Conservation (phyloP, 2,329 filamentous ascomycete genomes). For the Colletotrichum phormii region DNA sequence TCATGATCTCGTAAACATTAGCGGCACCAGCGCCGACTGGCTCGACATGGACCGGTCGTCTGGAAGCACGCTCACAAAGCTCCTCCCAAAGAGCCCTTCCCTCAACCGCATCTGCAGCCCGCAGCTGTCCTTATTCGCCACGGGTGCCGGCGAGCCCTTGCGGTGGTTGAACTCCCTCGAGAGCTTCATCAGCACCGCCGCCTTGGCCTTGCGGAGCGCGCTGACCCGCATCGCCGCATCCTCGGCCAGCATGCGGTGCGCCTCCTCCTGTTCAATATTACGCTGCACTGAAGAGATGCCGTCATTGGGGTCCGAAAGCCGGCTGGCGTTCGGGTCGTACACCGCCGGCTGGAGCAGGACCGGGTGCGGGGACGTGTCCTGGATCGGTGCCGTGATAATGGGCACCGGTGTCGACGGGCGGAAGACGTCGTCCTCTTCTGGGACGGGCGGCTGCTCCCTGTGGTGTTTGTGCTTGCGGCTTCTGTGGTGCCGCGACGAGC, state of each 20-base stretch:
- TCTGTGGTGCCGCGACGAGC: constrained; percentile 1
- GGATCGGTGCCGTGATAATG: constrained; percentile 62
- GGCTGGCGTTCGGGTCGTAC: constrained; percentile 58
- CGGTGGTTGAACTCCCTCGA: constrained; percentile 59
- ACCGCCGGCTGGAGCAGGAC: constrained; percentile 67
- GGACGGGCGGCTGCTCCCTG: constrained; percentile 33
- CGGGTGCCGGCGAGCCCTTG: constrained; percentile 34
- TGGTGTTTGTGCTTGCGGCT: constrained; percentile 38
- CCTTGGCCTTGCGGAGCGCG: constrained; percentile 69
- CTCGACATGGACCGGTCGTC: constrained; percentile 63
- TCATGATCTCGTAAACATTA: constrained; percentile 66
- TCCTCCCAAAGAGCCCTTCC: constrained; percentile 56
- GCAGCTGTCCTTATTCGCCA: constrained; percentile 39
- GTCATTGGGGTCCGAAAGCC: constrained; percentile 46
- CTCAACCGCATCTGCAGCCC: constrained; percentile 52
- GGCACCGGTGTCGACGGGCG: constrained; percentile 45
- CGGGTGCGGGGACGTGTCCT: constrained; percentile 60
- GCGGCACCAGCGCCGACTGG: constrained; percentile 65
- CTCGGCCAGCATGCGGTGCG: constrained; percentile 66
- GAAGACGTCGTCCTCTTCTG: constrained; percentile 37
- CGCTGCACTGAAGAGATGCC: constrained; percentile 69
- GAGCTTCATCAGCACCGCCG: constrained; percentile 70
- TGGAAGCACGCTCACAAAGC: constrained; percentile 49
- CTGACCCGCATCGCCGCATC: constrained; percentile 65
- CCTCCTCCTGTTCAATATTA: constrained; percentile 67